Percentiles rank a stretch among this genome's conserved stretches.
These are phyloP conservation scores for Chenopodium berlandieri DNA, from an alignment of 148 eudicot species.

Conservation along the genomic window DNA sequence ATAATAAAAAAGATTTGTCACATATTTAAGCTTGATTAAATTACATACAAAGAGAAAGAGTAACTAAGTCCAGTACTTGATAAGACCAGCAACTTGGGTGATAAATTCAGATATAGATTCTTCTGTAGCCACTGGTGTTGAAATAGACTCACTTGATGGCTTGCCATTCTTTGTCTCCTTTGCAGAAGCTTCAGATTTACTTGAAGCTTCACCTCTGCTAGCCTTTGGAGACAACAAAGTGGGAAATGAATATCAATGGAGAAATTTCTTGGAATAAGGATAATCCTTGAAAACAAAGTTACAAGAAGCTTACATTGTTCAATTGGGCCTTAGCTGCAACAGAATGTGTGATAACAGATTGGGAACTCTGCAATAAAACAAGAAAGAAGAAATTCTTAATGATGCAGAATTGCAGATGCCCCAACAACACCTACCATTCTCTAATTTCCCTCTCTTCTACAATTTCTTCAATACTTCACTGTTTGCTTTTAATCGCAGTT, in stretches of 20 bases:
- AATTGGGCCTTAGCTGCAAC: constrained; percentile 24
- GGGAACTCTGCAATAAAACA: constrained; percentile 13
- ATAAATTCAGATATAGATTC: constrained; percentile 61
- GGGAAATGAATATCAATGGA: constrained; percentile 22
- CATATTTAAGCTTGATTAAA: neutral
- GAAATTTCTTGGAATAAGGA: constrained; percentile 9
- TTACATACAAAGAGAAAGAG: neutral
- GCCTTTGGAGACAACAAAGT: constrained; percentile 41
- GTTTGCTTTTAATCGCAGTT: no score
- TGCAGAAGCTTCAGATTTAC: constrained; percentile 33
- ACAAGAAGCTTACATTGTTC: constrained; percentile 31
- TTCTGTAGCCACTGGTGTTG: constrained; percentile 53
- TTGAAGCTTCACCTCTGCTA: constrained; percentile 50
- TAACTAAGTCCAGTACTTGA: constrained; percentile 43
- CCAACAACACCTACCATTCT: neutral
- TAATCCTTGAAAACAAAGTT: constrained; percentile 1
- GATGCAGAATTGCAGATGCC: neutral
- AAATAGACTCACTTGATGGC: constrained; percentile 34
- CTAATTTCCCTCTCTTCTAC: neutral
- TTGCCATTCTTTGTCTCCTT: constrained; percentile 38
- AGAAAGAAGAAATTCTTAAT: constrained; percentile 13
- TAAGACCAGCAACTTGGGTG: constrained; percentile 63
- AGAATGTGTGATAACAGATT: constrained; percentile 2
- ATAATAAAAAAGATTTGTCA: neutral
- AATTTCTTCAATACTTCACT: neutral